Percentiles rank a stretch among this genome's conserved stretches.
These are phyloP conservation scores for Parathielavia appendiculata DNA, from an alignment of 495 filamentous ascomycete genomes.

Conservation along the genomic window DNA sequence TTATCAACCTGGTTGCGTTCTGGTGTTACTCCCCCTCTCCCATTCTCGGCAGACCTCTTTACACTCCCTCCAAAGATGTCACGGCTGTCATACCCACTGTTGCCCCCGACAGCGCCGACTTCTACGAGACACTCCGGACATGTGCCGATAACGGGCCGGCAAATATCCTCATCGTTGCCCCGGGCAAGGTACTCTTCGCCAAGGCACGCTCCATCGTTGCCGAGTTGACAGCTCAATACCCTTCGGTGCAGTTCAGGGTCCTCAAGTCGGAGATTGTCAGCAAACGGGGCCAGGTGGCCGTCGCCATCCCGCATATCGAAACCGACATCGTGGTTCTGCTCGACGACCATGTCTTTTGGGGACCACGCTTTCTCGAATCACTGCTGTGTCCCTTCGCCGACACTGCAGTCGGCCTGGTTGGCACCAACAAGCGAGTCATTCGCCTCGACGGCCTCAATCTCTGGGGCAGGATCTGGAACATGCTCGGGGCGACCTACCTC, in stretches of 20 bases:
- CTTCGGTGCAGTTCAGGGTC: conserved; percentile 21
- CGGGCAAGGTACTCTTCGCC: conserved; percentile 22
- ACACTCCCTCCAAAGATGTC: conserved; percentile 41
- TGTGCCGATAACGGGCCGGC: conserved; percentile 32
- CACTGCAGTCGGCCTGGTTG: conserved; percentile 47
- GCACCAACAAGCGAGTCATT: conserved; percentile 47
- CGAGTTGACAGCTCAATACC: conserved; percentile 12
- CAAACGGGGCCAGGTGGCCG: conserved; percentile 48
- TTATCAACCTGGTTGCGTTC: conserved; percentile 44
- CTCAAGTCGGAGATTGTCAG: conserved; percentile 29
- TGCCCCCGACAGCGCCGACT: conserved; percentile 31
- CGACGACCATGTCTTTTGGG: conserved; percentile 56
- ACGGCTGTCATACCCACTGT: conserved; percentile 54
- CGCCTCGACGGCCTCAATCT: conserved; percentile 29
- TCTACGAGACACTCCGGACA: conserved; percentile 31
- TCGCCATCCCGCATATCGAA: conserved; percentile 37
- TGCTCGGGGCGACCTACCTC: conserved; percentile 50
- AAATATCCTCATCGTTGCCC: conserved; percentile 37
- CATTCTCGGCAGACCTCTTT: conserved; percentile 30
- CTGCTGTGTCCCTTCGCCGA: conserved; percentile 51
- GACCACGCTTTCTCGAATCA: conserved; percentile 36
- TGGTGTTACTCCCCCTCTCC: conserved; percentile 40
- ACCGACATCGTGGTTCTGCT: conserved; percentile 47
- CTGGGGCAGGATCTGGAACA: conserved; percentile 43
- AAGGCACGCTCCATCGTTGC: conserved; percentile 14